Conservation (phyloP, 163 green algal species). For the Coccomyxa subellipsoidea region DNA sequence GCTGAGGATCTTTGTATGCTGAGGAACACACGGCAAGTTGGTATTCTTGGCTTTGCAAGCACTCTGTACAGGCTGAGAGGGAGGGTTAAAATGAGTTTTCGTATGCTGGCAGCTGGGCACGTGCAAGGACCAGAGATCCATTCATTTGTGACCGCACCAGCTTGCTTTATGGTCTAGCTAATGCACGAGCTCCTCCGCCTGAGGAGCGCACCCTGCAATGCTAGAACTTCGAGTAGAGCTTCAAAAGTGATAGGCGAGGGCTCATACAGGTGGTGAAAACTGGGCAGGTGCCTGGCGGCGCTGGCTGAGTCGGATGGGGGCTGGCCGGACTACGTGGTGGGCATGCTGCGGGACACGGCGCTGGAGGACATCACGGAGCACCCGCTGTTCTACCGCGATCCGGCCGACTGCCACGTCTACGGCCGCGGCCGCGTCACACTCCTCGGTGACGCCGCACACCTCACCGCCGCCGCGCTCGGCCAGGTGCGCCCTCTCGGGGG, state of each 20-base stretch:
- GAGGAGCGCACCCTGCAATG: too few species aligned
- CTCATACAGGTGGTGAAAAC: not conserved
- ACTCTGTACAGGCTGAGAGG: too few species aligned
- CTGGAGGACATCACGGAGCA: slow-evolving; percentile 6
- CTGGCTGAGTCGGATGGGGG: not conserved
- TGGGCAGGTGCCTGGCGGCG: slow-evolving; percentile 4
- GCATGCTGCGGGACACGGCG: not conserved
- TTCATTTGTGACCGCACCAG: too few species aligned
- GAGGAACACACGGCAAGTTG: not conserved
- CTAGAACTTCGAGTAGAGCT: too few species aligned
- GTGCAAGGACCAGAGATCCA: too few species aligned
- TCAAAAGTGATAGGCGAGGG: too few species aligned
- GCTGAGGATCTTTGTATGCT: too few species aligned
- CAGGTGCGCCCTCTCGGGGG: not conserved
- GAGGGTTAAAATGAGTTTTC: too few species aligned
- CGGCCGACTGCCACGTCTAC: not conserved
- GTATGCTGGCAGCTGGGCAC: too few species aligned
- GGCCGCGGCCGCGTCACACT: slow-evolving; percentile 41
- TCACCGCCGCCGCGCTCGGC: not conserved
- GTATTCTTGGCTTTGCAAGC: too few species aligned
- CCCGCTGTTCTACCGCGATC: not conserved
- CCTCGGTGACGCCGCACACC: slow-evolving; percentile 43
- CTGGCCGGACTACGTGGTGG: slow-evolving; percentile 2
- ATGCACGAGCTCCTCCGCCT: too few species aligned
- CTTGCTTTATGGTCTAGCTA: too few species aligned